Base-by-base conservation (phyloP, 768 basidiomycete genomes). In the Rhizopogon sp. region DNA sequence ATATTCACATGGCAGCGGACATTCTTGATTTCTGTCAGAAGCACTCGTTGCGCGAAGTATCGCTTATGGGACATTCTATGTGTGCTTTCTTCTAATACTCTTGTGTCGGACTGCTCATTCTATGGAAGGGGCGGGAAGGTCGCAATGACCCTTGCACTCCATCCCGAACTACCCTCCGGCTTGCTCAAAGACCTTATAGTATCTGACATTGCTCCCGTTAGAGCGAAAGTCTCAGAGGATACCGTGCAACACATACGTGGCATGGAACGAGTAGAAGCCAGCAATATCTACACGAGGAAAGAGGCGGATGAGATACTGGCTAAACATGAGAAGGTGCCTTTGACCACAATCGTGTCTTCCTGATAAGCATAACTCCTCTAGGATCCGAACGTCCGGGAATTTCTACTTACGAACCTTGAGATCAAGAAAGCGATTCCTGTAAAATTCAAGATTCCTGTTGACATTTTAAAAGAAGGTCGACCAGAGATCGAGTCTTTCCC, bases 61-160 rank as follows among this genome's bases (percentile, higher is more conserved):
- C 88, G 2, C 76, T 97, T 4, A 73, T 96, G 3, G 94, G 94
- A 0, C 94, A 96, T 66, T 95, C 93, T 2, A 94, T 96, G 93
- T 93, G 60, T 53, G 87, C 73, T 54, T 17, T 39, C 3, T 31
- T 47, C 28, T 17, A 31, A 6, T 14, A 10, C 11, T 35, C 16
- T 16, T 56, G 6, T 6, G 31, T 31, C 20, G 29, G 22, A 11
- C 29, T 50, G 35, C 44, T 64, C 39, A 55, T 51, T 16, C 3
- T n/a, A 5, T 4, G 25, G 41, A 58, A 93, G 90, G 90, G 93
- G 93, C 50, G 93, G 90, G 20, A 94, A 93, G 66, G 84, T 81
- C 3, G 87, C 87, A 0, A 89, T 90, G 87, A 64, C 83, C 1
- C 71, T 86, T 14, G 88, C 88, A 1, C 76, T 78, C 67, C 60